Percentiles rank a stretch among this genome's conserved stretches.
These are phyloP conservation scores for Globisporangium emineosum DNA, from an alignment of 352 stramenopile species.

Conservation along the genomic window DNA sequence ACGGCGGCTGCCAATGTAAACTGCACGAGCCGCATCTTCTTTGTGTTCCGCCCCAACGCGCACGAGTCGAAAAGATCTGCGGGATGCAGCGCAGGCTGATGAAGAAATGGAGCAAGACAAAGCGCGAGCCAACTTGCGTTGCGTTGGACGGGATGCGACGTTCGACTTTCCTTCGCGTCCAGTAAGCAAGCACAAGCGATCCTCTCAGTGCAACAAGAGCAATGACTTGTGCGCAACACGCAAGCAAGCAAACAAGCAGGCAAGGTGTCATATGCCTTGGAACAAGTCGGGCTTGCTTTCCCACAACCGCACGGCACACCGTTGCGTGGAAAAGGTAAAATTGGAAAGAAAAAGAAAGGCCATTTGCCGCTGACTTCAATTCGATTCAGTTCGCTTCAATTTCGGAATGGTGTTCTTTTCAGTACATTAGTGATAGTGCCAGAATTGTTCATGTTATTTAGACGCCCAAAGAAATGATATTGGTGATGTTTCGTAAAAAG, in stretches of 20 bases:
- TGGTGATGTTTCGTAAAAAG: not conserved
- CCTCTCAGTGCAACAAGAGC: not conserved
- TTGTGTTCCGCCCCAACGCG: not conserved
- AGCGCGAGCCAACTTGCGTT: not conserved
- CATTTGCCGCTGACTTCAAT: constrained; percentile 1
- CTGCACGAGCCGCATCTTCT: constrained; percentile 12
- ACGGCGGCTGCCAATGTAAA: constrained; percentile 1
- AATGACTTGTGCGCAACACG: not conserved
- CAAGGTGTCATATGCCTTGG: not conserved
- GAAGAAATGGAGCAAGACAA: not conserved
- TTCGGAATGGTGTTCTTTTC: not conserved
- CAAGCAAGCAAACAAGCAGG: not conserved
- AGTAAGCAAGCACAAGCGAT: constrained; percentile 2
- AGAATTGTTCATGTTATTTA: too few species aligned
- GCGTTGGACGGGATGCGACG: not conserved
- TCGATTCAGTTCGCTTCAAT: constrained; percentile 2
- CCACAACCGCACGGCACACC: not conserved
- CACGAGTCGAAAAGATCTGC: constrained; percentile 1
- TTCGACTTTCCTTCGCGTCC: constrained; percentile 7
- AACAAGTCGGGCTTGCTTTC: not conserved
- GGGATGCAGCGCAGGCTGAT: not conserved
- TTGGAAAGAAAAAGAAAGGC: constrained; percentile 1
- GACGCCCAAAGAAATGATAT: too few species aligned
- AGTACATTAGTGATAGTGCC: not conserved
- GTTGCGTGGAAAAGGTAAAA: constrained; percentile 1